Base-by-base conservation (phyloP, 352 stramenopile species). In the Albugo candida region DNA sequence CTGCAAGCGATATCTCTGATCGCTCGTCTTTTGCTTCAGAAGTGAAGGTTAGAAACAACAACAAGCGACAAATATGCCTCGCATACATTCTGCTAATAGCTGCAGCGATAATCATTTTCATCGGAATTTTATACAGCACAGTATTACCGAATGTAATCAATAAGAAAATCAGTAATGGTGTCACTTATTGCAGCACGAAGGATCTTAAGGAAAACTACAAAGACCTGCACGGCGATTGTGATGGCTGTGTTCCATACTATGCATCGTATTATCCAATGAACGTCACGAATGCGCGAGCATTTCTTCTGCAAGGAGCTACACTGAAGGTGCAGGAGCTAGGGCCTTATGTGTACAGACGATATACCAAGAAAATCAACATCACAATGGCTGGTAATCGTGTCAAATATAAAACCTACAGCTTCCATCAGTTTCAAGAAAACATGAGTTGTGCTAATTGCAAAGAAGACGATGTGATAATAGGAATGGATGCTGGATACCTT, bases 331-430 rank as follows among this genome's bases (percentile, higher is more conserved):
- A 63, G 37, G 70, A 86, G 48, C 63, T 83, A 37, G 74, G 74
- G 0, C 70, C 70, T 35, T 86, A 86, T 58, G 58, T 67, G 21
- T 86, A 83, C 56, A 69, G 74, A 20, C 63, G 68, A 11, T 70
- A 61, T 40, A 52, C 81, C 55, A 65, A 77, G 41, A 70, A 69
- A 48, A 45, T 79, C 10, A 63, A 86, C 57, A 70, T 86, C 17
- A 56, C 61, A 44, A 57, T 86, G 42, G 67, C 79, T 48, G 49
- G 54, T 44, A 69, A 72, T 56, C 59, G 47, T 36, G 62, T 86
- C 47, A 76, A 54, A 36, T 86, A 86, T 68, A 81, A 78, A 58
- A 63, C 55, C 52, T 86, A 86, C 64, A 81, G 66, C 47, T 83
- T 81, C 60, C 67, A 83, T 63, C 72, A 59, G 48, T 86, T 64